Percentiles rank a stretch among this genome's conserved stretches.
Conservation (phyloP, 805 yeast genomes). For the Candida maesae region DNA sequence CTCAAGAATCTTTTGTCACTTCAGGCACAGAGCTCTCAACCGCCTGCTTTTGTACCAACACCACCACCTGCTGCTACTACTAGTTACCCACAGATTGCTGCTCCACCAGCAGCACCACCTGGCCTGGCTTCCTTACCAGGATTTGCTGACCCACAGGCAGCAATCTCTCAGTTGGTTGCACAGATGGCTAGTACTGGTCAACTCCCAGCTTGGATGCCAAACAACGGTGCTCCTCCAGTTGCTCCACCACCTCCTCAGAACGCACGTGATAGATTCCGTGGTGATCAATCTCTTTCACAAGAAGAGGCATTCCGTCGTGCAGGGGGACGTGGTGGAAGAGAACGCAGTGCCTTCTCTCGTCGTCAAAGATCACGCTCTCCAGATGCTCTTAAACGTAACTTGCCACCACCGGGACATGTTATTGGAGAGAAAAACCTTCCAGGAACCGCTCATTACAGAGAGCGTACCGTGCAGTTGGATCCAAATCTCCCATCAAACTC, state of each 20-base stretch:
- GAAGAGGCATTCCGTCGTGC: constrained; percentile 27
- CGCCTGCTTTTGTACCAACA: too few species aligned
- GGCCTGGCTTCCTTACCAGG: background rate
- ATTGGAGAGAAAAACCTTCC: constrained; percentile 64
- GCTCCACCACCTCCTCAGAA: constrained; percentile 12
- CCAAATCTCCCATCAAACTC: constrained; percentile 69
- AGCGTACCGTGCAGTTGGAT: constrained; percentile 70
- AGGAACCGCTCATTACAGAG: constrained; percentile 72
- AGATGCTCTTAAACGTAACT: constrained; percentile 15
- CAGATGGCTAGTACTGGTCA: background rate
- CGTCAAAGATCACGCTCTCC: constrained; percentile 31
- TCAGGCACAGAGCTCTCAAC: constrained; percentile 2
- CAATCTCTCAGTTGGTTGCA: background rate
- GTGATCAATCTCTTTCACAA: constrained; percentile 19
- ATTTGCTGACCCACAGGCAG: constrained; percentile 1
- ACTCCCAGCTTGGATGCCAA: background rate
- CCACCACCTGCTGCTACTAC: constrained; percentile 7
- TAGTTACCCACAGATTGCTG: background rate
- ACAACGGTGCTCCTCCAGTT: constrained; percentile 24
- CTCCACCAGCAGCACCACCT: background rate
- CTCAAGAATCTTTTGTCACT: constrained; percentile 67
- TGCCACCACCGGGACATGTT: constrained; percentile 30
- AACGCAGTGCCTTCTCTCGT: constrained; percentile 16
- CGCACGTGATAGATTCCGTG: constrained; percentile 12
- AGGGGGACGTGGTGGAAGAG: constrained; percentile 14